Percentiles rank a stretch among this genome's conserved stretches.
Conservation (phyloP, 192 early-diverging fungal species). For the Backusella westeae region DNA sequence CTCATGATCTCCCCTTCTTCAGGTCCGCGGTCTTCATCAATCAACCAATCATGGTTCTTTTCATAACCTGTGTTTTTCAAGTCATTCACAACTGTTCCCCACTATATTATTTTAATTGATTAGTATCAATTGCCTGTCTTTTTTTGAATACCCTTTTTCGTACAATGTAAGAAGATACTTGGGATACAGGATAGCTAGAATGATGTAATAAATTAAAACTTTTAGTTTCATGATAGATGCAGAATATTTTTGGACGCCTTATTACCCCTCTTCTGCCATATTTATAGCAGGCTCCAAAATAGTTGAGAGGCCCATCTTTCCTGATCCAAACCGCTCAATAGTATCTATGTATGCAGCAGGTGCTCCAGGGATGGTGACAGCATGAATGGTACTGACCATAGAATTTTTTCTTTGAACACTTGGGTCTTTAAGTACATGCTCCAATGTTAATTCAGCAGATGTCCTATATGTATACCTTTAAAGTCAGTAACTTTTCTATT, state of each 20-base stretch:
- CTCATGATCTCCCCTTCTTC: slow-evolving; percentile 57
- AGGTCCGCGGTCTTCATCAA: slow-evolving; percentile 49
- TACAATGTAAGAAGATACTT: slow-evolving; percentile 25
- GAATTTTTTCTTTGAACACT: slow-evolving; percentile 27
- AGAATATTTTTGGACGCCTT: no score
- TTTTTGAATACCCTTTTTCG: background rate
- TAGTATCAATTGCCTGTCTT: background rate
- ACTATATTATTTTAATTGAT: slow-evolving; percentile 14
- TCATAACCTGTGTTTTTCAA: background rate
- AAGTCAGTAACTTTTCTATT: background rate
- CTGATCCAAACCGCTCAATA: slow-evolving; percentile 59
- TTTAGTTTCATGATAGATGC: no score
- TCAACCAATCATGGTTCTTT: slow-evolving; percentile 43
- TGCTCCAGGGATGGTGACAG: slow-evolving; percentile 69
- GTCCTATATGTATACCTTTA: background rate
- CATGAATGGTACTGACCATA: slow-evolving; percentile 39
- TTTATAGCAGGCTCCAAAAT: slow-evolving; percentile 64
- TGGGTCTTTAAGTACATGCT: slow-evolving; percentile 32
- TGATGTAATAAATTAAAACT: background rate
- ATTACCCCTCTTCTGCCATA: slow-evolving; percentile 64
- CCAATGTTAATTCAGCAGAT: slow-evolving; percentile 45
- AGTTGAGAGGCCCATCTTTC: slow-evolving; percentile 48
- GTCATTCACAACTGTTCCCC: slow-evolving; percentile 27
- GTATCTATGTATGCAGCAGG: slow-evolving; percentile 71
- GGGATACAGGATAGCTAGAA: slow-evolving; percentile 10